Conservation (phyloP, 1,284 basidiomycete genomes). For the Leccinum angustisporum region DNA sequence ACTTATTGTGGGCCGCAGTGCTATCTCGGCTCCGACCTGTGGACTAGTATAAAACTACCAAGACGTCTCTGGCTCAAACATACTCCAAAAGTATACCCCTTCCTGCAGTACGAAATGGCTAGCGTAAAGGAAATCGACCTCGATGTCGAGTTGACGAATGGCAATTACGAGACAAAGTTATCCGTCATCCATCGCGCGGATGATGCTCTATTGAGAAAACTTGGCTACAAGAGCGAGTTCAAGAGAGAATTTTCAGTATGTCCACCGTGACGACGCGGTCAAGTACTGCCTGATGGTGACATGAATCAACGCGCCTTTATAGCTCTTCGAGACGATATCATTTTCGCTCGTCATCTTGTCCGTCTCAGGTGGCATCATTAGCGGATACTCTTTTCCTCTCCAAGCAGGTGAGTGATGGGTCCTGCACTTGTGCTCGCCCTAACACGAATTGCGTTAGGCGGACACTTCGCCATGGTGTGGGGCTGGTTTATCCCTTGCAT, state of each 20-base stretch:
- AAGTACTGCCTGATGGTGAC: background rate
- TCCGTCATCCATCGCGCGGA: conserved; percentile 38
- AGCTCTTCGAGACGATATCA: conserved; percentile 60
- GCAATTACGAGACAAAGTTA: conserved; percentile 2
- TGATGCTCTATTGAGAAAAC: conserved; percentile 52
- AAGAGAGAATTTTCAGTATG: conserved; percentile 67
- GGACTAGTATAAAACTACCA: background rate
- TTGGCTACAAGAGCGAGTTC: conserved; percentile 76
- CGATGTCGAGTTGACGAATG: conserved; percentile 2
- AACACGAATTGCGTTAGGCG: conserved; percentile 38
- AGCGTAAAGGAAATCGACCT: conserved; percentile 1
- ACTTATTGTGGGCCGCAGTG: background rate
- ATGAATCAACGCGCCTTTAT: background rate
- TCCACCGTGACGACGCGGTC: background rate
- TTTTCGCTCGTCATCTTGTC: conserved; percentile 74
- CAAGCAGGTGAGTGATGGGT: conserved; percentile 43
- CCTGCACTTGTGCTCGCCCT: background rate
- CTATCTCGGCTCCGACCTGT: background rate
- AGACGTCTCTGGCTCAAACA: background rate
- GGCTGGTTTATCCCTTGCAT: conserved; percentile 60
- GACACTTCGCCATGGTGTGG: conserved; percentile 71
- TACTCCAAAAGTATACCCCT: background rate
- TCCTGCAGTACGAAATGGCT: conserved; percentile 10
- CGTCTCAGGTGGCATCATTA: conserved; percentile 62
- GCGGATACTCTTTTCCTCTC: conserved; percentile 60